Evolutionary conservation across 1,284 basidiomycete genomes (phyloP), one percentile per base, ranked within the genome.

Genomic region (Fomitopsis palustris): DNA sequence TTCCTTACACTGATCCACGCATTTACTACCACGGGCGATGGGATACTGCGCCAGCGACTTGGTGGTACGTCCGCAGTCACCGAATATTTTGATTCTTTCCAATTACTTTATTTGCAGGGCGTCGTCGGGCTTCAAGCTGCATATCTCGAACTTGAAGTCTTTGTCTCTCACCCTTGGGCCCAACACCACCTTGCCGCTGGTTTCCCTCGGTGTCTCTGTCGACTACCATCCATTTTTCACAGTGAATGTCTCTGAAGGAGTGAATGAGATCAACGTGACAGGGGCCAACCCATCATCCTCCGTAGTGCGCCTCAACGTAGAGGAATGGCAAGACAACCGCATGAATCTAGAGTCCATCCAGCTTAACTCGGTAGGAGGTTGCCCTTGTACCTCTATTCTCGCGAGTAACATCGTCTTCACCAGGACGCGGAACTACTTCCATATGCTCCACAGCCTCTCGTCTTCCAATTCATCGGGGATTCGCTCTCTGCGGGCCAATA

Each of bases 401-500:
- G 51, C 12, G 8, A 23, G 37, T 29, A 37, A 12, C 27, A 21
- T 21, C 21, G 16, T 55, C 4, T 54, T 23, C 19, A 25, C 25
- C 27, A 83, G 81, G 82, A 76, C 45, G 81, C 82, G 5, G 60
- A 64, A 14, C 66, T 84, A 0, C 69, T 78, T 4, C 77, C 79
- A 1, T 84, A 83, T 65, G 71, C 64, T 9, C 80, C 80, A 0
- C 79, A 79, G 1, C 74, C 74, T 39, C 68, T 83, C 10, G 69
- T 72, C 0, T 83, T 85, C 62, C 82, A 84, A 60, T 83, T 83
- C 65, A 83, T 86, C 49, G 83, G 83, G 0, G 83, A 85, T 62
- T 84, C 83, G 1, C 69, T 84, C 3, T 84, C 82, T 12, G 79
- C 83, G 82, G 83, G 83, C 4, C 81, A 85, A 74, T 83, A 73